Conservation (phyloP, 192 early-diverging fungal genomes). For the Coemansia aciculifera region DNA sequence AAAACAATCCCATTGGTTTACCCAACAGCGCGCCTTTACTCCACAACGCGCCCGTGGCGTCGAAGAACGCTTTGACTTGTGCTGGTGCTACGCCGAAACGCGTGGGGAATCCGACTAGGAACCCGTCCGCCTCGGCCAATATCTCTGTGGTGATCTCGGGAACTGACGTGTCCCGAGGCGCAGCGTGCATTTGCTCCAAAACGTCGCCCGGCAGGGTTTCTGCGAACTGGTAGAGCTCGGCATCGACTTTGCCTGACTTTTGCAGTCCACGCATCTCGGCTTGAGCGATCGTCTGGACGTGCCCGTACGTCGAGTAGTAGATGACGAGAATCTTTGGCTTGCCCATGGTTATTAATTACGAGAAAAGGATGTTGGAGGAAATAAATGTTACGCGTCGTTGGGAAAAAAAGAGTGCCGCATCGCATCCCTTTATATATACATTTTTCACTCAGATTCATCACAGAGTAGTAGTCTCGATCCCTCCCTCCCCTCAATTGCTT, state of each 20-base stretch:
- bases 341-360: not conserved
- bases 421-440: not conserved
- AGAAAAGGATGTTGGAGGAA: not conserved
- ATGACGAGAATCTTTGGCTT: slow-evolving; percentile 62
- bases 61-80: slow-evolving; percentile 74
- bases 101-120: slow-evolving; percentile 69
- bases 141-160: slow-evolving; percentile 59
- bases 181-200: slow-evolving; percentile 65
- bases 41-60: slow-evolving; percentile 62
- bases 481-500: not conserved
- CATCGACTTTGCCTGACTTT: slow-evolving; percentile 50
- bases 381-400: not conserved
- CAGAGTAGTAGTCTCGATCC: not conserved
- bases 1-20: slow-evolving; percentile 75
- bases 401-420: not conserved
- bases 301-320: slow-evolving; percentile 69
- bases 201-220: slow-evolving; percentile 68
- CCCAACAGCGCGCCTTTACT: slow-evolving; percentile 59
- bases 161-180: slow-evolving; percentile 51
- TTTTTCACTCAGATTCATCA: not conserved
- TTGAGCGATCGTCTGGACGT: slow-evolving; percentile 69
- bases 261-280: slow-evolving; percentile 64
- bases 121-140: slow-evolving; percentile 65
- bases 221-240: slow-evolving; percentile 58
- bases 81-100: slow-evolving; percentile 71